Percentiles rank a stretch among this genome's conserved stretches.
Conservation (phyloP, 257 asterid genomes). For the Fraxinus anomala region DNA sequence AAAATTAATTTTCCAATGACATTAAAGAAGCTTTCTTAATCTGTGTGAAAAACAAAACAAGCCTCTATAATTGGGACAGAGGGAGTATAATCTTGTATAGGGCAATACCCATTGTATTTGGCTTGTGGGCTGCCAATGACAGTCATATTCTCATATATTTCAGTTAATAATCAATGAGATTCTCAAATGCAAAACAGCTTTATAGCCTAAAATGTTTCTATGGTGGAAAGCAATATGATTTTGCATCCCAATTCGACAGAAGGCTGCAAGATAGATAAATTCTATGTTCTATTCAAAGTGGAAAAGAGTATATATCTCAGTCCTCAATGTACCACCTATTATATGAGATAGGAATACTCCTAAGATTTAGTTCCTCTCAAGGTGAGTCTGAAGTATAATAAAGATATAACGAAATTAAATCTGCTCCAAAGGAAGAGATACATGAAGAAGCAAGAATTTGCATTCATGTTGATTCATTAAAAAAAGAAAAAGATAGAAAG, state of each 20-base stretch:
- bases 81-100: not conserved
- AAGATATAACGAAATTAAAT: conserved; percentile 10
- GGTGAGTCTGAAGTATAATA: not conserved
- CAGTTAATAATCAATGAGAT: conserved; percentile 10
- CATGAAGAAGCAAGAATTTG: not conserved
- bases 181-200: not conserved
- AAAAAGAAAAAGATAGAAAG: not conserved
- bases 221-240: not conserved
- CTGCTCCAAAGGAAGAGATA: conserved; percentile 2
- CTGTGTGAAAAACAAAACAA: too few relatives aligned
- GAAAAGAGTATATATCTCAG: not conserved
- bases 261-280: conserved; percentile 10
- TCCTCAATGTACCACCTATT: conserved; percentile 2
- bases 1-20: too few relatives aligned
- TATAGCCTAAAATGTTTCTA: not conserved
- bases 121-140: not conserved
- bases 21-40: too few relatives aligned
- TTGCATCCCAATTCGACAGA: conserved; percentile 8
- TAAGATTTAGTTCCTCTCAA: conserved; percentile 8
- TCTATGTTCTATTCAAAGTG: not conserved
- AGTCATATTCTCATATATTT: conserved; percentile 10
- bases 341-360: conserved; percentile 4
- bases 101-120: not conserved
- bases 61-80: too few relatives aligned
- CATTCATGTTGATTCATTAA: not conserved